Conservation (phyloP, 192 early-diverging fungal species). For the Mortierella alpina region DNA sequence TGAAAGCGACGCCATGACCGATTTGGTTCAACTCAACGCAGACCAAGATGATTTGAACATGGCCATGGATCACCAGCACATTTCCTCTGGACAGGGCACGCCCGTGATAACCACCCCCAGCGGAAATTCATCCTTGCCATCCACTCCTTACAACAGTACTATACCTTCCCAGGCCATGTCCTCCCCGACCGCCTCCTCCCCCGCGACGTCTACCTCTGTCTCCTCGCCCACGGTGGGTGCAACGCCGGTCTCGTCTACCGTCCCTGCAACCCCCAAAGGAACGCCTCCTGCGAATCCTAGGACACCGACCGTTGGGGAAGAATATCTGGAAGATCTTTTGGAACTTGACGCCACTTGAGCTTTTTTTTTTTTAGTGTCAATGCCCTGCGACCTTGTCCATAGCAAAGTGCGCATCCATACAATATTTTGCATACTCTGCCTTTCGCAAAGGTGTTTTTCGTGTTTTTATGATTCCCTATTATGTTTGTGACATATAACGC, state of each 20-base stretch:
- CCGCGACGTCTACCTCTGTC: neutral
- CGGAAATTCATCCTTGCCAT: neutral
- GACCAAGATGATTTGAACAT: constrained; percentile 33
- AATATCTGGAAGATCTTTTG: constrained; percentile 15
- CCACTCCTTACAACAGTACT: neutral
- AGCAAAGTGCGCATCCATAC: no score
- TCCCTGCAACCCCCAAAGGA: neutral
- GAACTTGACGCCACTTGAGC: constrained; percentile 4
- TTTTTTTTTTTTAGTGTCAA: neutral
- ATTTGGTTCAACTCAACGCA: constrained; percentile 17
- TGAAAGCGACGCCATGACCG: constrained; percentile 17
- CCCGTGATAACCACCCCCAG: neutral
- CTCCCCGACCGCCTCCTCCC: neutral
- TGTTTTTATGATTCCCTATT: no score
- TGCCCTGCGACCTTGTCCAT: no score
- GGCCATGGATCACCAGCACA: constrained; percentile 9
- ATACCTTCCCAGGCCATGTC: neutral
- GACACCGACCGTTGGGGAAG: constrained; percentile 35
- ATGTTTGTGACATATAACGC: no score
- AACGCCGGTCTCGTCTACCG: neutral
- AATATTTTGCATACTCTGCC: no score
- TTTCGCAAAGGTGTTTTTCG: no score
- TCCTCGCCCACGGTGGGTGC: neutral
- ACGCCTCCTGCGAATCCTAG: neutral
- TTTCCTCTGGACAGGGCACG: constrained; percentile 14